Evolutionary conservation across 75 land plant genomes (phyloP).

Genomic region (Sequoia sempervirens): DNA sequence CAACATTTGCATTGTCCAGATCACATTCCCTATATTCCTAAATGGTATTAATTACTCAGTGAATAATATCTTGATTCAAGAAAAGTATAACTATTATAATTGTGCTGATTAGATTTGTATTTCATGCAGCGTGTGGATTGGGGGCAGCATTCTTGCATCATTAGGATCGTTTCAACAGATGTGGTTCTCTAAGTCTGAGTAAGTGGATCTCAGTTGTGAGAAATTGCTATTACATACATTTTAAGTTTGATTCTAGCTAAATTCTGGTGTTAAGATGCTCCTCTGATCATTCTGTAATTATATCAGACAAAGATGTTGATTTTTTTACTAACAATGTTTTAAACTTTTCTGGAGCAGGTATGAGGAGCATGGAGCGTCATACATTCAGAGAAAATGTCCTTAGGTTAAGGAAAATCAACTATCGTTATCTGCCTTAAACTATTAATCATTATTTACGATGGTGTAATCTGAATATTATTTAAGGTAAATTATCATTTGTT

Average conservation of each 20-base stretch:
- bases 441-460: not conserved
- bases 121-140: slow-evolving; percentile 84
- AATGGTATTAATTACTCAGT: not conserved
- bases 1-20: not conserved
- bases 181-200: slow-evolving; percentile 99
- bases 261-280: not conserved
- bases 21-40: not conserved
- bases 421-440: not conserved
- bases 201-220: slow-evolving; percentile 19
- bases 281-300: not conserved
- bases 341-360: slow-evolving; percentile 35
- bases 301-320: not conserved
- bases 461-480: not conserved
- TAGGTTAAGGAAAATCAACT: slow-evolving; percentile 15
- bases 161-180: slow-evolving; percentile 97
- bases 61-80: not conserved
- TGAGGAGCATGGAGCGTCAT: slow-evolving; percentile 92
- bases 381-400: slow-evolving; percentile 89
- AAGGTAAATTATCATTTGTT: not conserved
- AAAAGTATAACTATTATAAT: not conserved
- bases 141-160: slow-evolving; percentile 93
- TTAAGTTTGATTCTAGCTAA: not conserved
- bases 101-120: not conserved
- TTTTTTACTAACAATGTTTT: not conserved
- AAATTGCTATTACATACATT: not conserved